Evolutionary conservation across 2,329 filamentous ascomycete species (phyloP), one percentile per base, ranked within the genome.

Genomic region (Epichloe gansuensis): DNA sequence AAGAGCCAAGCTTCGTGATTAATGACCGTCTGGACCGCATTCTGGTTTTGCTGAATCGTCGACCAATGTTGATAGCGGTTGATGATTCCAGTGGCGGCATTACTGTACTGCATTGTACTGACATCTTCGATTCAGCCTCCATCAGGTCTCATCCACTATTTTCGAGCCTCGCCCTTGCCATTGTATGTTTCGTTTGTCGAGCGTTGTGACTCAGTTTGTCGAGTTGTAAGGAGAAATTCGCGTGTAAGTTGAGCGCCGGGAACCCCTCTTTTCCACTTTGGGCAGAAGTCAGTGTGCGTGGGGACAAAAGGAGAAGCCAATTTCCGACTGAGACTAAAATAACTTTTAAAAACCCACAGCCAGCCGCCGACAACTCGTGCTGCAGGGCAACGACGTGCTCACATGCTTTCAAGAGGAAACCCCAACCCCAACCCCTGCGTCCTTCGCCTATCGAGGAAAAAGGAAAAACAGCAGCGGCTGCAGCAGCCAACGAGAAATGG

Each of bases 231-330:
- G 49, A 46, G 39, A 17, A 21, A 28, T n/a, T 37, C 13, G 17
- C n/a, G 17, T 44, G 15, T 15, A 38, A 43, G 37, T 44, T 50
- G 39, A 15, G 25, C 48, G 15, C 44, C 43, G 34, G 8, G 28
- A 34, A 13, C 46, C 31, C 51, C 46, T 52, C 51, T 45, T 52
- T 52, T 48, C 51, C 38, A 21, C n/a, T 47, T 48, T 48, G 21
- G 46, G 51, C 28, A 34, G 25, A 44, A 45, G 15, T 38, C 13
- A 21, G 50, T 48, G 44, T 47, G 38, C 35, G 37, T 42, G 50
- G 34, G 45, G 50, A 48, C 11, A 21, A 48, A 9, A n/a, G 11
- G 34, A 9, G 13, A 15, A 28, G 37, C 45, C 50, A 52, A 52
- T 49, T 52, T 52, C 46, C 45, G 39, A 38, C 45, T 38, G 51